Conservation (phyloP, 345 rosid genomes). For the Mercurialis annua region DNA sequence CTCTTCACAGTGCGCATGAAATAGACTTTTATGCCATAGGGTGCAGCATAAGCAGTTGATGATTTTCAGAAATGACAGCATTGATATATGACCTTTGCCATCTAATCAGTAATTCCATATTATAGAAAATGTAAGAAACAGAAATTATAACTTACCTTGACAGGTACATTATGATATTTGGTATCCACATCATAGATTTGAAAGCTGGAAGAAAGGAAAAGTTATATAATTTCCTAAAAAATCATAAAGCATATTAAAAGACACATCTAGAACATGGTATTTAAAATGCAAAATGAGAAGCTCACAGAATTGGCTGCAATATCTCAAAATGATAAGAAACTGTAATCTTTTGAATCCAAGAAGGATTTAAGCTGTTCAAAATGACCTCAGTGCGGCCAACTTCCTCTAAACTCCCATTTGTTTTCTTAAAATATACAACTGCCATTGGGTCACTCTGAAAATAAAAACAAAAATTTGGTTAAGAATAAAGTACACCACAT, state of each 20-base stretch:
- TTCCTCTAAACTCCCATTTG: conserved; percentile 67
- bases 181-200: conserved; percentile 73
- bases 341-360: conserved; percentile 68
- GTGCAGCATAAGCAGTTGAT: background rate
- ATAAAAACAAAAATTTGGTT: conserved; percentile 1
- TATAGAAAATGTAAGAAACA: conserved; percentile 7
- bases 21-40: background rate
- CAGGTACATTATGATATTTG: conserved; percentile 57
- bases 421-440: conserved; percentile 54
- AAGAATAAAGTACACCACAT: background rate
- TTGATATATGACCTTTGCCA: background rate
- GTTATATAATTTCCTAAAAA: conserved; percentile 12
- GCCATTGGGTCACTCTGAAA: conserved; percentile 86
- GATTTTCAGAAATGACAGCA: background rate
- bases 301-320: conserved; percentile 71
- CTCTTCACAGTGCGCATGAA: background rate
- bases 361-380: conserved; percentile 61
- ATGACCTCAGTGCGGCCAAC: conserved; percentile 88
- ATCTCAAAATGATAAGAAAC: conserved; percentile 76
- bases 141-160: conserved; percentile 47
- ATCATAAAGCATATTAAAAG: background rate
- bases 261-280: background rate
- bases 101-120: background rate
- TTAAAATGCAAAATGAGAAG: conserved; percentile 4
- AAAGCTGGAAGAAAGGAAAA: conserved; percentile 42